Evolutionary conservation across 345 rosid species (phyloP).

Genomic region (Mangifera indica): DNA sequence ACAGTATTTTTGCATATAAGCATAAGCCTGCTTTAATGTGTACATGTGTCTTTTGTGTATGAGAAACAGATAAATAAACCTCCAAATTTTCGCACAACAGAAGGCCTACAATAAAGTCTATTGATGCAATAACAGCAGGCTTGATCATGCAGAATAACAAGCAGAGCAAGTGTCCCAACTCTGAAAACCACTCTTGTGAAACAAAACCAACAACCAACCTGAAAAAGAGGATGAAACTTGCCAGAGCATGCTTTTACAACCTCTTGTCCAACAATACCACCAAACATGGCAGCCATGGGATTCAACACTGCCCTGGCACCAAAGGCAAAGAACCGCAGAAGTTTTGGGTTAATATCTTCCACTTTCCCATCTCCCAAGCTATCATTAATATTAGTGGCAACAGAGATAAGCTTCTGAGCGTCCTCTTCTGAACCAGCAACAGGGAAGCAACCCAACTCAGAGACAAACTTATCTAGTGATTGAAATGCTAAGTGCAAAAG

Average conservation of each 20-base stretch:
- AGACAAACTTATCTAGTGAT: conserved; percentile 77
- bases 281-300: conserved; percentile 99
- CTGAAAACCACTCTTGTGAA: not conserved
- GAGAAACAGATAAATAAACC: not conserved
- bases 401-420: conserved; percentile 69
- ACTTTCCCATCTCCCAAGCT: conserved; percentile 67
- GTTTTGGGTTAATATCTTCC: conserved; percentile 72
- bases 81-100: not conserved
- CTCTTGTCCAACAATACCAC: conserved; percentile 98
- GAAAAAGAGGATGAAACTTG: conserved; percentile 93
- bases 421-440: conserved; percentile 91
- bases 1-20: not conserved
- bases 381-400: conserved; percentile 62
- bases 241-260: conserved; percentile 99
- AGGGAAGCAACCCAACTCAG: conserved; percentile 74
- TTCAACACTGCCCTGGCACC: conserved; percentile 95
- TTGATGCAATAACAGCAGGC: not conserved
- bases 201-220: conserved; percentile 46
- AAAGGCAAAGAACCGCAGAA: conserved; percentile 78
- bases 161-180: not conserved
- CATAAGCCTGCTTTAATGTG: not conserved
- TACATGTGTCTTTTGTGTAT: not conserved
- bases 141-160: not conserved
- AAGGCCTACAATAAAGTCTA: not conserved
- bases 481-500: conserved; percentile 90